Percentiles rank a stretch among this genome's conserved stretches.
Conservation (phyloP, 2,329 filamentous ascomycete genomes). For the Sporothrix brunneoviolacea region DNA sequence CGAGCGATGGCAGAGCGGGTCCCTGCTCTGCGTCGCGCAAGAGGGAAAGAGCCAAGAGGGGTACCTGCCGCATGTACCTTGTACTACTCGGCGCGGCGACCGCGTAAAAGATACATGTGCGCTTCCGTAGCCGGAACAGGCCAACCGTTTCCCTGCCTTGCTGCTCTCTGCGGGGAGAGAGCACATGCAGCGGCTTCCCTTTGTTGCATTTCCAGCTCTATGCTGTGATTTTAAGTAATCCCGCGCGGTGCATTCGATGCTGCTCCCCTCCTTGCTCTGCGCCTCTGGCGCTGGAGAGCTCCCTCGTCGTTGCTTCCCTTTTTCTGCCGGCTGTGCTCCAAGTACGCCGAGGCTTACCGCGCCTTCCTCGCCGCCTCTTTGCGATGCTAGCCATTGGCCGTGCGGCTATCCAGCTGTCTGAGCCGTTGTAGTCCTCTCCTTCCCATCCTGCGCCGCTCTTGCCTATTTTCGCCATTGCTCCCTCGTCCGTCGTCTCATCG, state of each 20-base stretch:
- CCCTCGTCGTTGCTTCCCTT: background rate
- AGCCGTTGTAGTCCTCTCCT: no score
- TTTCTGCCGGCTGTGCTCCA: background rate
- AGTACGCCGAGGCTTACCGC: slow-evolving; percentile 5
- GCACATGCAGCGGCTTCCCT: background rate
- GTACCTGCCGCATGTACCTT: slow-evolving; percentile 1
- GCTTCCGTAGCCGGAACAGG: slow-evolving; percentile 8
- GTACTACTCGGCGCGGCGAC: background rate
- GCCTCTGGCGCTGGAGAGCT: background rate
- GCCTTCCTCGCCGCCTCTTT: slow-evolving; percentile 3
- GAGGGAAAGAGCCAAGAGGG: background rate
- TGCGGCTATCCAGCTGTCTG: no score
- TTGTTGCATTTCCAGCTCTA: slow-evolving; percentile 8
- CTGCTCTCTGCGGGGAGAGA: no score
- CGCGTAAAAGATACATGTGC: background rate
- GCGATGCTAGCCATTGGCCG: background rate
- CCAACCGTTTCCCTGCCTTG: background rate
- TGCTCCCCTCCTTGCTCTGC: no score
- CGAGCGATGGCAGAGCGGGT: slow-evolving; percentile 13
- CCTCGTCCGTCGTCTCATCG: background rate
- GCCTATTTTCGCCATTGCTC: no score
- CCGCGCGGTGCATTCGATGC: no score
- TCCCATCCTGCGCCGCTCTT: no score
- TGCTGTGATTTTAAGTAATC: no score
- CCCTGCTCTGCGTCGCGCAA: slow-evolving; percentile 5